Conservation (phyloP, 179 eudicot species). For the Sideroxylon spinosum region DNA sequence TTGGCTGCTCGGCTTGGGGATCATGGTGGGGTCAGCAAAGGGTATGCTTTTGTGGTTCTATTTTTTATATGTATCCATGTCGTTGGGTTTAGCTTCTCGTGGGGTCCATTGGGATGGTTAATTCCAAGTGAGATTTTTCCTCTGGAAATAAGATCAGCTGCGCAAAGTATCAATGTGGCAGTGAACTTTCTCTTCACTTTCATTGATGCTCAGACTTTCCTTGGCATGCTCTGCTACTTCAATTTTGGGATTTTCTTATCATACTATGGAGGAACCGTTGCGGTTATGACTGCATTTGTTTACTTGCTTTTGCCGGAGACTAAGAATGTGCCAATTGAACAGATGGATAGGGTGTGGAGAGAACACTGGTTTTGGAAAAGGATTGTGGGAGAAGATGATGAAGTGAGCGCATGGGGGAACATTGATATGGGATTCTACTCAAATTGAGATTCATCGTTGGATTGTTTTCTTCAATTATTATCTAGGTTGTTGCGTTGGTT, state of each 20-base stretch:
- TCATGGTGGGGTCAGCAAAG: background rate
- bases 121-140: slow-evolving; percentile 5
- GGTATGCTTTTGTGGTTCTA: background rate
- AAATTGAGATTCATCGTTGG: background rate
- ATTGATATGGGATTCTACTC: background rate
- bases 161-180: background rate
- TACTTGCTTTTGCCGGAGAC: slow-evolving; percentile 3
- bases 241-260: background rate
- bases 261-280: background rate
- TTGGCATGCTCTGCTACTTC: background rate
- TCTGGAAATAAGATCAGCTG: background rate
- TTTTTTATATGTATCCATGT: background rate
- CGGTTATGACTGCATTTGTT: background rate
- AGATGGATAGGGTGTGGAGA: slow-evolving; percentile 1
- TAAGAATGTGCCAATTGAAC: slow-evolving; percentile 1
- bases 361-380: background rate
- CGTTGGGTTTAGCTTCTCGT: background rate
- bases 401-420: background rate
- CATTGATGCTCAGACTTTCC: background rate
- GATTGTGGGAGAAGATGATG: background rate
- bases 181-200: slow-evolving; percentile 3
- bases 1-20: background rate
- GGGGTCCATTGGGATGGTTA: slow-evolving; percentile 1
- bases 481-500: no score
- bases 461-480: no score